Conservation (phyloP, 2,329 filamentous ascomycete species). For the Arthrobotrys iridis region DNA sequence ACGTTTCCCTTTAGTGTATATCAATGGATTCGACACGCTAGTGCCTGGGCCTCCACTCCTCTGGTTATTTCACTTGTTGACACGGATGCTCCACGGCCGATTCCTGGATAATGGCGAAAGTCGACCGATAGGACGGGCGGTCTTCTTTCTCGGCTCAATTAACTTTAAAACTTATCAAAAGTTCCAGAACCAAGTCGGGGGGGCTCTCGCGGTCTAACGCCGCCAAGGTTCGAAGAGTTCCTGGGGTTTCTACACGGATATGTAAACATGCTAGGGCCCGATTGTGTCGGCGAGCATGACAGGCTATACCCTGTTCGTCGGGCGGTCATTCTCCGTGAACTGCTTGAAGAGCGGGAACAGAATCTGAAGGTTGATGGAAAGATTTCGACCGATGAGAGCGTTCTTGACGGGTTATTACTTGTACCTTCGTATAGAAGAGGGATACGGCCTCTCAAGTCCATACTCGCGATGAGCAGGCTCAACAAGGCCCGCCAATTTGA, state of each 20-base stretch:
- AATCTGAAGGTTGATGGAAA: slow-evolving; percentile 29
- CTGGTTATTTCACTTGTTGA: slow-evolving; percentile 36
- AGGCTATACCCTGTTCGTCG: slow-evolving; percentile 44
- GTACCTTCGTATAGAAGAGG: slow-evolving; percentile 37
- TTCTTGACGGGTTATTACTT: slow-evolving; percentile 32
- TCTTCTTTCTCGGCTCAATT: slow-evolving; percentile 39
- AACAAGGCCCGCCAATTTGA: slow-evolving; percentile 27
- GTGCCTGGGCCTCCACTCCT: slow-evolving; percentile 21
- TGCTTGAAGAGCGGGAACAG: slow-evolving; percentile 22
- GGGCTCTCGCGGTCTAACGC: not conserved
- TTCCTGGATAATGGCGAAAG: slow-evolving; percentile 35
- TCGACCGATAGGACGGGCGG: slow-evolving; percentile 33
- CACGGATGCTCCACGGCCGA: slow-evolving; percentile 30
- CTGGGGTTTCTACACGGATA: slow-evolving; percentile 43
- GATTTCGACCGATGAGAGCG: slow-evolving; percentile 35
- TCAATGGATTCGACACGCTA: slow-evolving; percentile 31
- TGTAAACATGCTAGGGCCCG: slow-evolving; percentile 43
- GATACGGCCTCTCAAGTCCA: slow-evolving; percentile 31
- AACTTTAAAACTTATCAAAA: slow-evolving; percentile 41
- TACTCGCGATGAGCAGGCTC: slow-evolving; percentile 42
- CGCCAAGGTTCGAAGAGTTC: slow-evolving; percentile 35
- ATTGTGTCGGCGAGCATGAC: slow-evolving; percentile 34
- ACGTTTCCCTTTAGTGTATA: slow-evolving; percentile 34
- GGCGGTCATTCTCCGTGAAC: slow-evolving; percentile 29
- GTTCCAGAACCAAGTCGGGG: slow-evolving; percentile 26